phyloP scores from a whole-genome alignment of 306 rosid genomes.

The Lithocarpus polystachyus region DNA sequence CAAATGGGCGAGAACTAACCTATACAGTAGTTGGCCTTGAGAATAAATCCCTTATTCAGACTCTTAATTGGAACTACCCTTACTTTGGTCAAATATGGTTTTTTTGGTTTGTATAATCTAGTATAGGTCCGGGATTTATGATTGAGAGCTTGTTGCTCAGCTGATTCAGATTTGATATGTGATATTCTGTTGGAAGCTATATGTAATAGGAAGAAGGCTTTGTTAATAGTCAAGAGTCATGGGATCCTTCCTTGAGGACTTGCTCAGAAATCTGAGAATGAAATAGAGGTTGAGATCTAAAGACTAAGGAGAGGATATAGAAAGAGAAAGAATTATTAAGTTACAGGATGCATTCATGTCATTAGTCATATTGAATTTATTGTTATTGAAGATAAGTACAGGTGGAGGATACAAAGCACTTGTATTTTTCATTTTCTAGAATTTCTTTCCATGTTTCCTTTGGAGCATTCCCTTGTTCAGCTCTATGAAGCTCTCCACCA shows the following conservation, averaged over 20 bases:
- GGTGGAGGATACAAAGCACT: background rate
- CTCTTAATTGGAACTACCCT: too few species aligned
- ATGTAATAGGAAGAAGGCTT: background rate
- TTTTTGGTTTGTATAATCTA: background rate
- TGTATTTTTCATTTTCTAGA: background rate
- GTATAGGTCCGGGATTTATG: background rate
- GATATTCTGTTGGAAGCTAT: background rate
- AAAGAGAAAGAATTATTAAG: background rate
- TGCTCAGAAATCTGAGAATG: background rate
- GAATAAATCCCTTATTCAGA: too few species aligned
- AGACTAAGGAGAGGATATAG: background rate
- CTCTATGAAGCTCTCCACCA: too few species aligned
- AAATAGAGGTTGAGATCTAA: background rate
- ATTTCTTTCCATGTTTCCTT: background rate
- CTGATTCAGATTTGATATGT: background rate
- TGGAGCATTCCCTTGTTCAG: background rate
- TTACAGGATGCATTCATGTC: background rate
- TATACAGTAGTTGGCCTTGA: too few species aligned
- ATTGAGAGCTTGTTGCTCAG: background rate
- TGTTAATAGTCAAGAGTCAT: background rate
- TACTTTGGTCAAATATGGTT: too few species aligned
- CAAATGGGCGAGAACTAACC: too few species aligned
- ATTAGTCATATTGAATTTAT: background rate
- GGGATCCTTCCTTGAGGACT: background rate
- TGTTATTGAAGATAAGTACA: background rate